Evolutionary conservation across 352 stramenopile species (phyloP).

Genomic region (Pythium folliculosum): DNA sequence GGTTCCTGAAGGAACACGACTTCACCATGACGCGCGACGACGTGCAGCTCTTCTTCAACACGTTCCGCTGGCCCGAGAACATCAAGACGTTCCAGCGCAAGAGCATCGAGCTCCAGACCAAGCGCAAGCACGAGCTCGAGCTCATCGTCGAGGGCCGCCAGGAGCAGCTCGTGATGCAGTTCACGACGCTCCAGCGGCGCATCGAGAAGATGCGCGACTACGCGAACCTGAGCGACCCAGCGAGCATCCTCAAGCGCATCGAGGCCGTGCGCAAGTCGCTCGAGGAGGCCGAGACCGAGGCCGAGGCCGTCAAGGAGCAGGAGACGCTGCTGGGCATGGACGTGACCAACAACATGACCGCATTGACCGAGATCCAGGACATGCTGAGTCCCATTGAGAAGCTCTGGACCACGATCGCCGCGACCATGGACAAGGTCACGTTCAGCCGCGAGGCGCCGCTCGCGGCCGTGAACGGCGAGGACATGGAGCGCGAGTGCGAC

Average conservation of each 20-base stretch:
- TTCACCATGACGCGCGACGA: slow-evolving; percentile 88
- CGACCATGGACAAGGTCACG: slow-evolving; percentile 79
- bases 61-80: slow-evolving; percentile 90
- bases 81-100: slow-evolving; percentile 91
- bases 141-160: slow-evolving; percentile 88
- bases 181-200: slow-evolving; percentile 74
- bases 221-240: slow-evolving; percentile 75
- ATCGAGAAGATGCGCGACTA: slow-evolving; percentile 92
- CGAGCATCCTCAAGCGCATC: slow-evolving; percentile 83
- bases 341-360: slow-evolving; percentile 79
- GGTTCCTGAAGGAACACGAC: slow-evolving; percentile 90
- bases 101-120: slow-evolving; percentile 90
- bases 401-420: slow-evolving; percentile 81
- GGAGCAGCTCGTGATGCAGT: slow-evolving; percentile 84
- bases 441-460: slow-evolving; percentile 67
- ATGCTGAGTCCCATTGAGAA: slow-evolving; percentile 87
- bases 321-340: slow-evolving; percentile 86
- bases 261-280: slow-evolving; percentile 76
- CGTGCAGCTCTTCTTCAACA: slow-evolving; percentile 89
- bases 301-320: slow-evolving; percentile 86
- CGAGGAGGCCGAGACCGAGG: slow-evolving; percentile 79
- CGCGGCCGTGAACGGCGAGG: slow-evolving; percentile 78
- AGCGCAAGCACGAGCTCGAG: slow-evolving; percentile 89
- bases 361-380: slow-evolving; percentile 72
- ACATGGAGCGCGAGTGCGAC: slow-evolving; percentile 85